Conservation (phyloP, 176 grass and related monocot species). For the Otatea glauca region DNA sequence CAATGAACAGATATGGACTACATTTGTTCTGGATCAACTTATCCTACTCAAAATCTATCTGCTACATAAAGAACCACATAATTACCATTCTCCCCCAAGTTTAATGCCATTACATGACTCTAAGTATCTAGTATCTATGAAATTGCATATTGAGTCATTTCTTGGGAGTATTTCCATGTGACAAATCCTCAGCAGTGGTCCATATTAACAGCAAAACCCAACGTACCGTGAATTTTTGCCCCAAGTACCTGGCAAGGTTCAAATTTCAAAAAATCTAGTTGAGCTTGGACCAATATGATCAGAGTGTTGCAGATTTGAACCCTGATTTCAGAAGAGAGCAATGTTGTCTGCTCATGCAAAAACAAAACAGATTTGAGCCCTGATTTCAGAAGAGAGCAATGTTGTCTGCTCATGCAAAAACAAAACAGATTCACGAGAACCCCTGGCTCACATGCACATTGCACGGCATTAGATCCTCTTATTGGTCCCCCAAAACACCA, state of each 20-base stretch:
- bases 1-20: neutral
- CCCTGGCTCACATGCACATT: neutral
- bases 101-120: neutral
- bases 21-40: neutral
- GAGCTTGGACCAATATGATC: neutral
- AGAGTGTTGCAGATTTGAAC: neutral
- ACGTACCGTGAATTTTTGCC: neutral
- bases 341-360: neutral
- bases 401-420: neutral
- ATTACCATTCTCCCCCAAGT: neutral
- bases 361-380: conserved; percentile 32
- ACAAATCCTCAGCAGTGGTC: neutral
- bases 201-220: neutral
- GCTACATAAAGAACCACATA: neutral
- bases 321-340: neutral
- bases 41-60: neutral
- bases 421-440: conserved; percentile 36
- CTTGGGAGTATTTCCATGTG: neutral
- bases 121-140: neutral
- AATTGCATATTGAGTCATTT: neutral
- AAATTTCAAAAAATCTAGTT: neutral
- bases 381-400: neutral
- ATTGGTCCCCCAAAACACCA: neutral
- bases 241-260: neutral
- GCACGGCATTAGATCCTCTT: neutral